These are phyloP conservation scores for Xerocomus minutiporus DNA, from an alignment of 1,284 basidiomycete species.

Conservation along the genomic window DNA sequence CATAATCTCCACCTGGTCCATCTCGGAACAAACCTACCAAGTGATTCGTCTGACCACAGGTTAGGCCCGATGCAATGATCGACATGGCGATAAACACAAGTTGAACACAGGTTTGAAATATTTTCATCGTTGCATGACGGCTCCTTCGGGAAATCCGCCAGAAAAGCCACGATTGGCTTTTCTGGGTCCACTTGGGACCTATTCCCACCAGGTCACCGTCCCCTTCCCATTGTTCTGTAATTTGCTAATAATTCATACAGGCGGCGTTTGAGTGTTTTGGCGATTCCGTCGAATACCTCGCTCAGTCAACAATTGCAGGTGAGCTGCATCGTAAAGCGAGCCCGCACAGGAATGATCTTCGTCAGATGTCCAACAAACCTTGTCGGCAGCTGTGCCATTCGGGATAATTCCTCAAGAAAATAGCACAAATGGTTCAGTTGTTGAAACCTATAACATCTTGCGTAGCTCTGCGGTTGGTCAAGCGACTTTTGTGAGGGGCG, in stretches of 20 bases:
- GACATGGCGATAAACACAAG: not conserved
- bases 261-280: conserved; percentile 59
- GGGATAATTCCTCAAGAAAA: conserved; percentile 75
- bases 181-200: conserved; percentile 71
- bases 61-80: conserved; percentile 7
- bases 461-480: conserved; percentile 40
- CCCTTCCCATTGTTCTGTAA: not conserved
- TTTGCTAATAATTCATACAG: conserved; percentile 34
- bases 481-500: conserved; percentile 51
- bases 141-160: not conserved
- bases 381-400: conserved; percentile 40
- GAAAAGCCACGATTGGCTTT: conserved; percentile 38
- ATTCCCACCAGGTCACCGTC: conserved; percentile 62
- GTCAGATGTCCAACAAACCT: conserved; percentile 52
- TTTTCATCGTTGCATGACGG: conserved; percentile 8
- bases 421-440: conserved; percentile 65
- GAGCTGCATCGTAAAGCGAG: conserved; percentile 1
- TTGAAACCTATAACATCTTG: conserved; percentile 67
- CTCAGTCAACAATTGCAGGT: conserved; percentile 55
- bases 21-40: not conserved
- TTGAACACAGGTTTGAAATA: conserved; percentile 4
- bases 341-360: conserved; percentile 3
- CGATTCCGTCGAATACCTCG: conserved; percentile 45
- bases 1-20: not conserved
- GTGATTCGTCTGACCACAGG: not conserved